Evolutionary conservation across 345 rosid genomes (phyloP).

Genomic region (Toxicodendron radicans): DNA sequence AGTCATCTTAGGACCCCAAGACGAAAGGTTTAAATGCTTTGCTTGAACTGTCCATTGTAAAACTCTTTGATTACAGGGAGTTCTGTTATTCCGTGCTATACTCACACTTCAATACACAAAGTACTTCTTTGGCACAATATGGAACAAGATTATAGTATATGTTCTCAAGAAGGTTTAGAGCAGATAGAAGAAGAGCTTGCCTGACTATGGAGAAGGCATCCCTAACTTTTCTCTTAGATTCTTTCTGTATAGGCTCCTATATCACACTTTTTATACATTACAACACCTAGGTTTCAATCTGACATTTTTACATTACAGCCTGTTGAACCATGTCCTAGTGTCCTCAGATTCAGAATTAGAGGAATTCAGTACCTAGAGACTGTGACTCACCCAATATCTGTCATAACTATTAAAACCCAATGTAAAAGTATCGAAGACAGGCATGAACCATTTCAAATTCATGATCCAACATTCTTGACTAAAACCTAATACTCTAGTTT

Average conservation of each 20-base stretch:
- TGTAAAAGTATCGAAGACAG: neutral
- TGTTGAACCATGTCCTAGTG: neutral
- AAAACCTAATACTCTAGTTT: neutral
- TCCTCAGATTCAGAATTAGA: conserved; percentile 4
- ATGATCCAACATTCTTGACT: neutral
- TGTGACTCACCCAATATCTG: neutral
- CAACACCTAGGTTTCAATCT: neutral
- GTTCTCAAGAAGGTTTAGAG: neutral
- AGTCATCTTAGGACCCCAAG: neutral
- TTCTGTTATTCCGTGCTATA: conserved; percentile 5
- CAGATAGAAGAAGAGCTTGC: neutral
- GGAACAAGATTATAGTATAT: neutral
- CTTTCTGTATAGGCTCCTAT: neutral
- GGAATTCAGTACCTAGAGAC: conserved; percentile 3
- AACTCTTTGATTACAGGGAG: neutral
- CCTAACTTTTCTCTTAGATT: neutral
- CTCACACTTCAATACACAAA: neutral
- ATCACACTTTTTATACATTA: neutral
- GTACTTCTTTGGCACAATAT: neutral
- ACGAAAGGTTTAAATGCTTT: neutral
- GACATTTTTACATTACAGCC: neutral
- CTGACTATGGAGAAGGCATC: neutral
- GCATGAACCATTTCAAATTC: neutral
- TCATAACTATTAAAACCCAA: neutral
- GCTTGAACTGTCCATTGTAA: neutral